These are phyloP conservation scores for Pichia kudriavzevii DNA, from an alignment of 1,139 yeast genomes.

Conservation along the genomic window DNA sequence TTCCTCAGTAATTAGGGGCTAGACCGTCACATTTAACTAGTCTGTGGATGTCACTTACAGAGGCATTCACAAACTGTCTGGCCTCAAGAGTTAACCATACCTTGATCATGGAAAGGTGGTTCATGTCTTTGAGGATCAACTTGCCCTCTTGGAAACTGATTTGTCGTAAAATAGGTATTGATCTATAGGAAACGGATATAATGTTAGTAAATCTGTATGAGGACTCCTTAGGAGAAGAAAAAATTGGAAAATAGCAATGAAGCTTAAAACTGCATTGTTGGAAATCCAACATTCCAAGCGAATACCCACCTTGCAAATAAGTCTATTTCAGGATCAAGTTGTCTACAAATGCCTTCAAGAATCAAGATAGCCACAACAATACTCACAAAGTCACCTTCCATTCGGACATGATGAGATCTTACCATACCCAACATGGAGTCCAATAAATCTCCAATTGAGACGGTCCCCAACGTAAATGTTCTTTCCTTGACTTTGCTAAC, in stretches of 20 bases:
- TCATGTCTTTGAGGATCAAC: constrained; percentile 49
- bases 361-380: constrained; percentile 86
- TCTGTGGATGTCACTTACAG: constrained; percentile 66
- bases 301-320: constrained; percentile 90
- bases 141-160: constrained; percentile 68
- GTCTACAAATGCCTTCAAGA: constrained; percentile 92
- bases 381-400: constrained; percentile 96
- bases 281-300: constrained; percentile 52
- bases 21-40: constrained; percentile 53
- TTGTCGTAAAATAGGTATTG: constrained; percentile 82
- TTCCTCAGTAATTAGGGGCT: constrained; percentile 51
- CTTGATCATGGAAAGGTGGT: constrained; percentile 70
- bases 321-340: constrained; percentile 85
- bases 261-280: constrained; percentile 29
- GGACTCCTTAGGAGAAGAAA: constrained; percentile 27
- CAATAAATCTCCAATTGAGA: constrained; percentile 84
- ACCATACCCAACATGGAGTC: constrained; percentile 89
- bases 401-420: constrained; percentile 84
- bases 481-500: constrained; percentile 76
- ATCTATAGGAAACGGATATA: constrained; percentile 34
- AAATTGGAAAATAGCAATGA: constrained; percentile 10
- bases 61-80: constrained; percentile 76
- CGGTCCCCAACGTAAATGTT: constrained; percentile 87
- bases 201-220: background rate
- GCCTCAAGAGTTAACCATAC: constrained; percentile 90